Base-by-base conservation (phyloP, 805 yeast genomes). In the Hanseniaspora taiwanica region DNA sequence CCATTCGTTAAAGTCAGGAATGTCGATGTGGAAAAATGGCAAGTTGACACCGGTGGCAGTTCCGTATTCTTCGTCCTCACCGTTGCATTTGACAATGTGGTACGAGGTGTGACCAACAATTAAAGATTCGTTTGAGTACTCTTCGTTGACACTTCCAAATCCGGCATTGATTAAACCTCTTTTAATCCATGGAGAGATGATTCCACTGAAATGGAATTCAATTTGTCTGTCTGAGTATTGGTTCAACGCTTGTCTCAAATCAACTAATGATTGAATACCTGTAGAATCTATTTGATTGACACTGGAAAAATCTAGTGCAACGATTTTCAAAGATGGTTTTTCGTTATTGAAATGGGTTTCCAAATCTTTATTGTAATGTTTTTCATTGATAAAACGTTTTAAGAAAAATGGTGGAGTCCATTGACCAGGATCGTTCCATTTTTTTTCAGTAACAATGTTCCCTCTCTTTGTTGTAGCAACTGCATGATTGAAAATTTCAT, bases 361-460 rank as follows among this genome's bases (percentile, higher is more conserved):
- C 19, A 31, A 13, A 17, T n/a, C 36, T 6, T 31, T 23, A 16
- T 23, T 40, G 18, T 14, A 23, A 13, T 16, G 25, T 16, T 38
- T 38, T 20, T 38, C 23, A 33, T 38, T 35, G 3, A 38, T 25
- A 10, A 38, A 33, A 27, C 38, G 38, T 17, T 38, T 25, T 36
- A 40, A 39, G 21, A 49, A 34, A 2, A 45, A 45, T 25, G 66
- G 62, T 25, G 75, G 82, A 36, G 52, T 49, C 58, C 56, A 58
- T 36, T 53, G 51, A 46, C 93, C 93, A 14, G 86, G 86, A 53
- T 86, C 89, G 55, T 86, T 86, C 94, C 96, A 87, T 16, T 94
- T 87, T 47, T 86, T 71, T 23, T 41, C 44, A 38, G 54, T 46
- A 7, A 56, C 46, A n/a, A 63, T 48, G 39, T 68, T 66, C 21